Percentiles rank a stretch among this genome's conserved stretches.
Evolutionary conservation across 352 stramenopile species (phyloP).

Genomic region (Salisapilia sapeloensis): DNA sequence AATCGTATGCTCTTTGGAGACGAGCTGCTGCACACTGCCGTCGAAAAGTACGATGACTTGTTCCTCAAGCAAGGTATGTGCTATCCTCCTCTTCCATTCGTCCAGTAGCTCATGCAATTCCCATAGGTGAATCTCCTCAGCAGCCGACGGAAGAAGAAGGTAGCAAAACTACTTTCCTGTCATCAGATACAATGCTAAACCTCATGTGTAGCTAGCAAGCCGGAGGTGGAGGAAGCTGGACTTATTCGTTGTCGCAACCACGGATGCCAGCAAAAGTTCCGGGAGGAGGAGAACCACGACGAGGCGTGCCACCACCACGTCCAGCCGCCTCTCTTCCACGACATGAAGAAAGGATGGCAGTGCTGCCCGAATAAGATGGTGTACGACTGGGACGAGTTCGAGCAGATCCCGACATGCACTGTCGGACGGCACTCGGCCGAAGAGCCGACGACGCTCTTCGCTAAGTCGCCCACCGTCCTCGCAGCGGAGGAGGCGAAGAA

Average conservation of each 20-base stretch:
- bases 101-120: background rate
- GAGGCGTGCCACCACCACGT: slow-evolving; percentile 60
- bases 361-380: slow-evolving; percentile 84
- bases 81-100: too few relatives aligned
- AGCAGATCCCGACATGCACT: slow-evolving; percentile 68
- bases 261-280: slow-evolving; percentile 69
- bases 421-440: slow-evolving; percentile 52
- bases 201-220: background rate
- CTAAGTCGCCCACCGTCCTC: slow-evolving; percentile 64
- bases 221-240: background rate
- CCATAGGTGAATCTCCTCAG: too few relatives aligned
- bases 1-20: slow-evolving; percentile 36
- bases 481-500: slow-evolving; percentile 26
- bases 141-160: too few relatives aligned
- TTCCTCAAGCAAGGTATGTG: slow-evolving; percentile 46
- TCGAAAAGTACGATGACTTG: slow-evolving; percentile 77
- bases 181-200: background rate
- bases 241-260: slow-evolving; percentile 83
- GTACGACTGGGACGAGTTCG: slow-evolving; percentile 93
- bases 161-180: too few relatives aligned
- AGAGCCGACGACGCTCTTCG: slow-evolving; percentile 52
- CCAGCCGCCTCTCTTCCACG: slow-evolving; percentile 74
- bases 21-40: slow-evolving; percentile 55
- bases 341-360: slow-evolving; percentile 84
- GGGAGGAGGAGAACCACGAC: slow-evolving; percentile 59